Percentiles rank a stretch among this genome's conserved stretches.
Evolutionary conservation across 495 filamentous ascomycete species (phyloP).

Genomic region (Penicillium parvum): DNA sequence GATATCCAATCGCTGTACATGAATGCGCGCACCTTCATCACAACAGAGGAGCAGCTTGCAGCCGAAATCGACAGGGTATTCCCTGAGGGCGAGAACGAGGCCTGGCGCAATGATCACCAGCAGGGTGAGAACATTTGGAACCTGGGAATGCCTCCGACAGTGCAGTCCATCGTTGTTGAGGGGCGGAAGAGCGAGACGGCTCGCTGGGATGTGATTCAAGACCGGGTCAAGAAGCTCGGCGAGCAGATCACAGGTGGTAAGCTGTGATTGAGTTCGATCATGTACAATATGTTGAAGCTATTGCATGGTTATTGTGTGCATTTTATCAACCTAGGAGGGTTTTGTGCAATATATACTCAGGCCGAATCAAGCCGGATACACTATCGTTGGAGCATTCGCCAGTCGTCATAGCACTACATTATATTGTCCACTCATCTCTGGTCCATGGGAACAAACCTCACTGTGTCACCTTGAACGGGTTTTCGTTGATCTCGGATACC

Average conservation of each 20-base stretch:
- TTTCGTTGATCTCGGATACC: constrained; percentile 50
- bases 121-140: constrained; percentile 56
- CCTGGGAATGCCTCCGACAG: constrained; percentile 47
- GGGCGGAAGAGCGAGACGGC: constrained; percentile 27
- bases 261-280: constrained; percentile 38
- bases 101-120: constrained; percentile 43
- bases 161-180: constrained; percentile 36
- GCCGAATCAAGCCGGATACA: neutral
- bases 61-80: constrained; percentile 59
- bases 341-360: constrained; percentile 3
- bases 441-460: constrained; percentile 20
- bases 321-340: constrained; percentile 1
- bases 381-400: no score
- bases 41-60: constrained; percentile 57
- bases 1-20: constrained; percentile 60
- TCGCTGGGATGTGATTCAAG: constrained; percentile 45
- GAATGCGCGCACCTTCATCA: constrained; percentile 60
- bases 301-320: constrained; percentile 16
- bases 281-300: constrained; percentile 29
- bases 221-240: constrained; percentile 59
- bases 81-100: constrained; percentile 45
- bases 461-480: constrained; percentile 45
- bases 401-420: no score
- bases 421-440: neutral
- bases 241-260: constrained; percentile 69